A percentile compares a stretch with the other conserved stretches of the same genome.
These are phyloP conservation scores for Uronychia binucleata DNA, from an alignment of 73 alveolate species.

Conservation along the genomic window DNA sequence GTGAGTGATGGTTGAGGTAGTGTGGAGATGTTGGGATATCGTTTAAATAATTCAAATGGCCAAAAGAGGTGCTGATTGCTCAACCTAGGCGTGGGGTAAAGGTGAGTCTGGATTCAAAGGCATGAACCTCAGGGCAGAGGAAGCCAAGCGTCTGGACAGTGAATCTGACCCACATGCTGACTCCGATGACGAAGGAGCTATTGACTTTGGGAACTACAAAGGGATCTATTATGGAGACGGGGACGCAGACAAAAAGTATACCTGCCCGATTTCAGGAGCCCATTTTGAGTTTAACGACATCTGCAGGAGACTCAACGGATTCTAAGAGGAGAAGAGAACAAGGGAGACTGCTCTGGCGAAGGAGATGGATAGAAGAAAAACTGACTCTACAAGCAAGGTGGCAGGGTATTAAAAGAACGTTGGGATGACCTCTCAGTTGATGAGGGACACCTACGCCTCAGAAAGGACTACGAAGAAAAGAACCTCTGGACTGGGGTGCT, in stretches of 20 bases:
- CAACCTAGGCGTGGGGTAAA: not conserved
- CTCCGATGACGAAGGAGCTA: not conserved
- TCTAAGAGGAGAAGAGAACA: not conserved
- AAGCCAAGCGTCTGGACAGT: not conserved
- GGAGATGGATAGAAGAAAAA: not conserved
- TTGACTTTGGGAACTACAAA: slow-evolving; percentile 21
- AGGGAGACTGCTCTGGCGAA: not conserved
- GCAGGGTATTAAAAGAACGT: too few relatives aligned
- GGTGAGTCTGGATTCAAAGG: not conserved
- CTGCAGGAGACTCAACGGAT: slow-evolving; percentile 2
- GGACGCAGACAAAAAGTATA: slow-evolving; percentile 16
- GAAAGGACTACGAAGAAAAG: too few relatives aligned
- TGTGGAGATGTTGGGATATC: too few relatives aligned
- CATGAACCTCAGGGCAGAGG: not conserved
- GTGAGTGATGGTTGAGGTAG: too few relatives aligned
- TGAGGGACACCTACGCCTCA: too few relatives aligned
- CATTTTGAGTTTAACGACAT: slow-evolving; percentile 37
- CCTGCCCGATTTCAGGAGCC: slow-evolving; percentile 39
- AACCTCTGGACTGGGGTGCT: too few relatives aligned
- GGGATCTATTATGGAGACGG: slow-evolving; percentile 28
- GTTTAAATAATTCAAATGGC: not conserved
- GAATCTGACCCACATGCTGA: not conserved
- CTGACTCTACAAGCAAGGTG: too few relatives aligned
- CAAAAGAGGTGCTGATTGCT: not conserved
- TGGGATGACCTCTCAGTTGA: too few relatives aligned